These are phyloP conservation scores for Agroathelia rolfsii DNA, from an alignment of 1,284 basidiomycete species.

Conservation along the genomic window DNA sequence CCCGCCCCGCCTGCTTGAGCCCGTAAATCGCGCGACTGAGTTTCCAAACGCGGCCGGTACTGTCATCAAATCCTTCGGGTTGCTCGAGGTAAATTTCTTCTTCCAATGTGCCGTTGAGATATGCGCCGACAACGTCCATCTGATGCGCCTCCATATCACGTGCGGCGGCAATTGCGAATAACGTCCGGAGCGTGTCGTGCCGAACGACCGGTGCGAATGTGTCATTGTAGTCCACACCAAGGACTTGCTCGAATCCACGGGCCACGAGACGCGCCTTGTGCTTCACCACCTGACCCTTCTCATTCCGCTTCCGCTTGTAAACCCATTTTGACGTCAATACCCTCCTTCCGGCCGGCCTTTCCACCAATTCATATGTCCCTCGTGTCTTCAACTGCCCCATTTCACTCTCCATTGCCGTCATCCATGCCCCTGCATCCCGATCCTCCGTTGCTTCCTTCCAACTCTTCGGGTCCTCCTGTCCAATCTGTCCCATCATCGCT, in stretches of 20 bases:
- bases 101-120: constrained; percentile 25
- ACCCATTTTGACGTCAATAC: constrained; percentile 22
- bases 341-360: constrained; percentile 12
- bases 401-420: no score
- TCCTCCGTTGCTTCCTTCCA: no score
- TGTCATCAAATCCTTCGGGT: constrained; percentile 16
- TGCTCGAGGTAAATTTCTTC: constrained; percentile 25
- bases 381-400: no score
- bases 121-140: constrained; percentile 29
- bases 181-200: constrained; percentile 12
- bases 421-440: no score
- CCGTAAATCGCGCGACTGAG: constrained; percentile 25
- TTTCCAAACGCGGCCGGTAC: constrained; percentile 17
- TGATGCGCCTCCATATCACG: constrained; percentile 21
- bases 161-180: constrained; percentile 17
- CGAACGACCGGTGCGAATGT: constrained; percentile 20
- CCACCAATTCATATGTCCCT: constrained; percentile 9
- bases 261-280: constrained; percentile 9
- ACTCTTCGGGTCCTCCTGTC: no score
- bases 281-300: constrained; percentile 14
- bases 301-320: constrained; percentile 22
- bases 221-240: constrained; percentile 24
- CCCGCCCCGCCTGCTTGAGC: constrained; percentile 15
- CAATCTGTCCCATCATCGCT: no score
- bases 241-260: constrained; percentile 7